Percentiles rank a stretch among this genome's conserved stretches.
These are phyloP conservation scores for Moricandia moricandioides DNA, from an alignment of 345 rosid genomes.

Conservation along the genomic window DNA sequence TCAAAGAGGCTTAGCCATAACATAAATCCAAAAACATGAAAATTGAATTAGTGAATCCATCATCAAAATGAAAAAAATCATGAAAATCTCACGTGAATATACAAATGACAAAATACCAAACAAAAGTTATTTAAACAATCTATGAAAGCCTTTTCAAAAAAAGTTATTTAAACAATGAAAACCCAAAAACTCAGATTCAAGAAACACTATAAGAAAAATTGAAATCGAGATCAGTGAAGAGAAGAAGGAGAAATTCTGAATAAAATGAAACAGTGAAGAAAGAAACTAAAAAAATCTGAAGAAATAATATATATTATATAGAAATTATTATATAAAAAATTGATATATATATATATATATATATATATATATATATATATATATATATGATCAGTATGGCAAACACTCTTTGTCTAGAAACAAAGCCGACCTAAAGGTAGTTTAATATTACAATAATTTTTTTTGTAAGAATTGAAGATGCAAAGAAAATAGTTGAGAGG, in stretches of 20 bases:
- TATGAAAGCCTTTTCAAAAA: background rate
- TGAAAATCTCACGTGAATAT: background rate
- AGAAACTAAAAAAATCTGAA: background rate
- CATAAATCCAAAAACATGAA: background rate
- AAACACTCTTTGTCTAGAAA: background rate
- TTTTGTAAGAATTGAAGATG: background rate
- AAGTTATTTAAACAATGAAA: background rate
- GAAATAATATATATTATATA: background rate
- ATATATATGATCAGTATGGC: background rate
- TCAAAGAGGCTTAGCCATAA: background rate
- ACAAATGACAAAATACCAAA: background rate
- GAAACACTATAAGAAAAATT: background rate
- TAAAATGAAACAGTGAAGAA: background rate
- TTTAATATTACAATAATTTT: background rate
- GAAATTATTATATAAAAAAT: background rate
- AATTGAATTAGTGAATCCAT: background rate
- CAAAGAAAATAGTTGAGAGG: background rate
- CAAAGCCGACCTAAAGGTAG: background rate
- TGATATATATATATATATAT: background rate
- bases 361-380: background rate
- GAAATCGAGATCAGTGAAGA: background rate
- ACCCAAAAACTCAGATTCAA: background rate
- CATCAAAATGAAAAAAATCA: background rate
- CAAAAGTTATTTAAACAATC: background rate
- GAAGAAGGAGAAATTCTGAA: background rate